phyloP scores from a whole-genome alignment of 1,139 yeast species.

The Candida gigantensis region DNA sequence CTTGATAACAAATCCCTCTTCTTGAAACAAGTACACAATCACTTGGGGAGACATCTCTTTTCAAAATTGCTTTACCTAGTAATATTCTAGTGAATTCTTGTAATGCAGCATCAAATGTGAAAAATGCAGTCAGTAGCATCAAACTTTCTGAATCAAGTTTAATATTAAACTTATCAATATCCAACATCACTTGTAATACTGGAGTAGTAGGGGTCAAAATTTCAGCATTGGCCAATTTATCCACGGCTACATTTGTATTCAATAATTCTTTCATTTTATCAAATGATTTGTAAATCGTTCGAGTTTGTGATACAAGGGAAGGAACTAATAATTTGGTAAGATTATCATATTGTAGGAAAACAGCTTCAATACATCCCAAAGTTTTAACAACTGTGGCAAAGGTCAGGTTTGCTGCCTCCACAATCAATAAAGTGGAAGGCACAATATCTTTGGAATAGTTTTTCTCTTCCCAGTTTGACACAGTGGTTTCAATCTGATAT shows the following conservation, averaged over 20 bases:
- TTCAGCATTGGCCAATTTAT: slow-evolving; percentile 13
- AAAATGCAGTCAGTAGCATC: slow-evolving; percentile 30
- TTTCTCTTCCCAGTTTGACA: slow-evolving; percentile 31
- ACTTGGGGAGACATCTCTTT: slow-evolving; percentile 29
- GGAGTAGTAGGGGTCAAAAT: too few relatives aligned
- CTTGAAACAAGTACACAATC: slow-evolving; percentile 40
- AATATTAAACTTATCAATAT: slow-evolving; percentile 38
- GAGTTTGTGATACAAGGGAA: slow-evolving; percentile 33
- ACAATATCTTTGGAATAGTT: slow-evolving; percentile 29
- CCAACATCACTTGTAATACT: not conserved
- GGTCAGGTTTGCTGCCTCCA: slow-evolving; percentile 23
- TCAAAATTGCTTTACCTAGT: slow-evolving; percentile 45
- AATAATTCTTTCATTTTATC: slow-evolving; percentile 27
- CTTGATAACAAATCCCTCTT: slow-evolving; percentile 43
- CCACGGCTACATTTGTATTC: slow-evolving; percentile 27
- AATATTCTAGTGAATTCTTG: slow-evolving; percentile 40
- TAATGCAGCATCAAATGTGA: slow-evolving; percentile 37
- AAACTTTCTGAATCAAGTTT: slow-evolving; percentile 39
- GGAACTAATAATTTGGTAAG: slow-evolving; percentile 42
- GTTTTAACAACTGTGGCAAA: slow-evolving; percentile 26
- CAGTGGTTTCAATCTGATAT: slow-evolving; percentile 2
- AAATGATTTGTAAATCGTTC: slow-evolving; percentile 26
- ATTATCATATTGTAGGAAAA: slow-evolving; percentile 40
- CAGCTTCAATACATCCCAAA: slow-evolving; percentile 34
- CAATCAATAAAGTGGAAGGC: slow-evolving; percentile 21